Evolutionary conservation across 768 basidiomycete species (phyloP).

Genomic region (Nidularia sp.): DNA sequence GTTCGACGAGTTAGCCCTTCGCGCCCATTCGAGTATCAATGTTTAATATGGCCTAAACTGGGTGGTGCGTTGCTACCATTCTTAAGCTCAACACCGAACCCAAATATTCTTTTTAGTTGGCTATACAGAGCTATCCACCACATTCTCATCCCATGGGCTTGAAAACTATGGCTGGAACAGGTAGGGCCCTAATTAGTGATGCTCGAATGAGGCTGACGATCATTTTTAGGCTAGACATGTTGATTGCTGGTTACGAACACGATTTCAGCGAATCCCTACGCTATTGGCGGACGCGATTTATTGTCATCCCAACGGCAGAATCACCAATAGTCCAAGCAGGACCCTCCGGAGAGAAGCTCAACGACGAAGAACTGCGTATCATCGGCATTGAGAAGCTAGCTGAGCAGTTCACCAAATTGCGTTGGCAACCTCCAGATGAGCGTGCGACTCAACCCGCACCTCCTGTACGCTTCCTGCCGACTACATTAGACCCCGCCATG

Average conservation of each 20-base stretch:
- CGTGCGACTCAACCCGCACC: conserved; percentile 40
- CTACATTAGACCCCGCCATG: conserved; percentile 77
- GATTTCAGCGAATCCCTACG: conserved; percentile 78
- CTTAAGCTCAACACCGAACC: background rate
- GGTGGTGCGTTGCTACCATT: conserved; percentile 38
- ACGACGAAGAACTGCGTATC: conserved; percentile 84
- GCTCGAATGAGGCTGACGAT: background rate
- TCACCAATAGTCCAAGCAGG: conserved; percentile 53
- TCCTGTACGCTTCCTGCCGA: conserved; percentile 76
- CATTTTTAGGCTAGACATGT: conserved; percentile 70
- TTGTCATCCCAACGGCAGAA: conserved; percentile 84
- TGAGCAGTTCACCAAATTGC: conserved; percentile 79
- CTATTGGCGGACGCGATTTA: conserved; percentile 92
- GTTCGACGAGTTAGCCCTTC: conserved; percentile 68
- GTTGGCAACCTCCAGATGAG: conserved; percentile 71
- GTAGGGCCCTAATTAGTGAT: conserved; percentile 28
- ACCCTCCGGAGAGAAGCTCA: conserved; percentile 68
- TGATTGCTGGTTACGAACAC: conserved; percentile 79
- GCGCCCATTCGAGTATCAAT: conserved; percentile 72
- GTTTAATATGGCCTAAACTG: conserved; percentile 90
- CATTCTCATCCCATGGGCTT: conserved; percentile 73
- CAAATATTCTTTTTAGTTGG: conserved; percentile 36
- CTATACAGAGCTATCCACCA: conserved; percentile 74
- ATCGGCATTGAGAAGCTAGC: conserved; percentile 90
- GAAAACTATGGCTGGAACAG: conserved; percentile 88